phyloP scores from a whole-genome alignment of 202 grass and related monocot genomes.

The Saccharum hybrid region DNA sequence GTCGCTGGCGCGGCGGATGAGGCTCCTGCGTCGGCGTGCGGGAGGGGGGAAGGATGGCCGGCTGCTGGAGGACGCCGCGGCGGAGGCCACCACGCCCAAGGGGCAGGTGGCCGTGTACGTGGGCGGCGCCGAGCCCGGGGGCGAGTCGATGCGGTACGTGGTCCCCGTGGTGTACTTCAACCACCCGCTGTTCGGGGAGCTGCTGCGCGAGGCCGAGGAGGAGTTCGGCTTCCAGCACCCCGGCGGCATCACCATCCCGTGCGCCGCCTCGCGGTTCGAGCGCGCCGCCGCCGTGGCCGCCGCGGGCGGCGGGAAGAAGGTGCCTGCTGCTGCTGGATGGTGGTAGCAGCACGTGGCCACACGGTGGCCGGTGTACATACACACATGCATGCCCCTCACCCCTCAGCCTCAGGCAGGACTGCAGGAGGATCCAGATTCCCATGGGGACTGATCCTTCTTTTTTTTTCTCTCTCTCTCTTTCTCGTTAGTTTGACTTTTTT shows the following conservation, averaged over 20 bases:
- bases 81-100: constrained; percentile 62
- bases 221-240: constrained; percentile 92
- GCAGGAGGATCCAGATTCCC: constrained; percentile 11
- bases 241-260: constrained; percentile 92
- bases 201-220: constrained; percentile 91
- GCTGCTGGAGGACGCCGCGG: constrained; percentile 42
- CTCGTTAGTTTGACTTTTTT: neutral
- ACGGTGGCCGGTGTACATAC: constrained; percentile 49
- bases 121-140: constrained; percentile 50
- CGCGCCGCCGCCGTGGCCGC: constrained; percentile 59
- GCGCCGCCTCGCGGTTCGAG: constrained; percentile 74
- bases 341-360: constrained; percentile 44
- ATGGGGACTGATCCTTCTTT: constrained; percentile 20
- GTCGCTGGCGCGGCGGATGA: constrained; percentile 55
- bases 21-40: constrained; percentile 21
- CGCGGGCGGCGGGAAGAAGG: constrained; percentile 48
- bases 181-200: constrained; percentile 86
- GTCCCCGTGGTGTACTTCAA: constrained; percentile 96
- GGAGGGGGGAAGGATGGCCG: neutral
- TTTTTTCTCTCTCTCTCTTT: too few relatives aligned
- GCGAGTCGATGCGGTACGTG: constrained; percentile 66
- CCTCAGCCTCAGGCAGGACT: too few relatives aligned
- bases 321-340: constrained; percentile 2
- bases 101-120: constrained; percentile 92
- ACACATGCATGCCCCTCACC: neutral